These are phyloP conservation scores for Amorphotheca resinae DNA, from an alignment of 495 filamentous ascomycete species.

Conservation along the genomic window DNA sequence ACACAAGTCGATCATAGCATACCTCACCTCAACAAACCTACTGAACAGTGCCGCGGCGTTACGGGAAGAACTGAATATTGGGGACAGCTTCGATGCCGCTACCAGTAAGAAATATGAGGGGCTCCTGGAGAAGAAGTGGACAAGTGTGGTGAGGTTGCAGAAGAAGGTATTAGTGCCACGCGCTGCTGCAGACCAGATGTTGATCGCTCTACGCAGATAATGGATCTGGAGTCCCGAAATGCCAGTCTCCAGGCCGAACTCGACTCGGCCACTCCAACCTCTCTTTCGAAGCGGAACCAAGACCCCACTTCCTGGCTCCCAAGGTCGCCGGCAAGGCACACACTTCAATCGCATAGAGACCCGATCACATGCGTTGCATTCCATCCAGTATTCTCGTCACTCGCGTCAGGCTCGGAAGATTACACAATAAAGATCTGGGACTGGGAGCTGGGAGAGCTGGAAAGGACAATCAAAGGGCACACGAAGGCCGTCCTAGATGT, in stretches of 20 bases:
- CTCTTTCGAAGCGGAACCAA: conserved; percentile 63
- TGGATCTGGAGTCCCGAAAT: conserved; percentile 77
- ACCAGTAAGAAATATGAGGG: conserved; percentile 83
- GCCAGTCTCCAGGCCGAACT: conserved; percentile 64
- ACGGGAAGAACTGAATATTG: conserved; percentile 49
- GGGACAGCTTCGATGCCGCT: conserved; percentile 57
- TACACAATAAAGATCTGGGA: conserved; percentile 94
- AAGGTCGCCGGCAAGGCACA: conserved; percentile 64
- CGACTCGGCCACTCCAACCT: conserved; percentile 74
- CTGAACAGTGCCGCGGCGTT: conserved; percentile 54
- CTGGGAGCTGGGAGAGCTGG: conserved; percentile 89
- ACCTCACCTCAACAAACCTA: conserved; percentile 63
- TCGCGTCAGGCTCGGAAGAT: conserved; percentile 87
- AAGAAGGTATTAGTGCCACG: conserved; percentile 55
- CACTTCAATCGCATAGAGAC: conserved; percentile 69
- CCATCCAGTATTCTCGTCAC: conserved; percentile 82
- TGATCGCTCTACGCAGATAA: conserved; percentile 47
- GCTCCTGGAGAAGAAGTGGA: conserved; percentile 93
- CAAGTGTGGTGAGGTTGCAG: conserved; percentile 77
- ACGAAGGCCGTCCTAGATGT: conserved; percentile 81
- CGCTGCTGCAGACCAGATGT: conserved; percentile 1
- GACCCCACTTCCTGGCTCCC: conserved; percentile 85
- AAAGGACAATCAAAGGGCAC: conserved; percentile 85
- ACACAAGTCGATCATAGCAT: conserved; percentile 84
- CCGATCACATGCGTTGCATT: conserved; percentile 86